These are phyloP conservation scores for Chytriomyces sp. DNA, from an alignment of 192 early-diverging fungal species.

Conservation along the genomic window DNA sequence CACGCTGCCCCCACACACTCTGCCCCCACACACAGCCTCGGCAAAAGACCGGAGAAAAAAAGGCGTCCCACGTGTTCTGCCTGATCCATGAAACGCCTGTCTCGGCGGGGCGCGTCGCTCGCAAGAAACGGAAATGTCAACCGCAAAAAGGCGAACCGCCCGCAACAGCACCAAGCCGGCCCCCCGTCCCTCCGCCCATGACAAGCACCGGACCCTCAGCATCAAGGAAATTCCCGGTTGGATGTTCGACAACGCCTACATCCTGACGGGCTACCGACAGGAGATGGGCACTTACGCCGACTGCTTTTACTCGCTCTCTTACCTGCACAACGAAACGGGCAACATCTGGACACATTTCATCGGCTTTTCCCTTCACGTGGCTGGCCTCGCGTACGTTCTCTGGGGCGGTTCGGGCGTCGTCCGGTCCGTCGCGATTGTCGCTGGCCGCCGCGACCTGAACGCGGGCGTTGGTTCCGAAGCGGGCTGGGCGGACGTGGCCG, in stretches of 20 bases:
- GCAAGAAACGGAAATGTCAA: too few species aligned
- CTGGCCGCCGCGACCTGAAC: constrained; percentile 24
- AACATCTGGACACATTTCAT: constrained; percentile 83
- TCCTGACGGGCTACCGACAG: constrained; percentile 79
- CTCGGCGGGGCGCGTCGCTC: too few species aligned
- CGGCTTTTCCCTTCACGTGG: constrained; percentile 63
- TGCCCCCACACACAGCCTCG: too few species aligned
- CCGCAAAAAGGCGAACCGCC: too few species aligned
- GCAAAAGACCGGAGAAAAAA: too few species aligned
- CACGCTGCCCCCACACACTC: too few species aligned
- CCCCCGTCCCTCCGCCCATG: too few species aligned
- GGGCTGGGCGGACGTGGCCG: constrained; percentile 64
- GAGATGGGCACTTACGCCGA: constrained; percentile 74
- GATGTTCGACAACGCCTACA: constrained; percentile 72
- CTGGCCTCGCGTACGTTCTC: constrained; percentile 27
- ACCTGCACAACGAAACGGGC: constrained; percentile 93
- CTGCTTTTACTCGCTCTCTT: constrained; percentile 76
- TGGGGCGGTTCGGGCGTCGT: constrained; percentile 38
- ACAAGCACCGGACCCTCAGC: neutral
- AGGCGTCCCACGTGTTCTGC: too few species aligned
- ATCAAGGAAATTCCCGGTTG: constrained; percentile 14
- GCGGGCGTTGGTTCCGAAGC: constrained; percentile 34
- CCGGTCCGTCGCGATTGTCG: neutral
- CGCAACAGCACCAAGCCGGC: too few species aligned
- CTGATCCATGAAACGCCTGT: too few species aligned